phyloP scores from a whole-genome alignment of 192 early-diverging fungal species.

The Podila epicladia region DNA sequence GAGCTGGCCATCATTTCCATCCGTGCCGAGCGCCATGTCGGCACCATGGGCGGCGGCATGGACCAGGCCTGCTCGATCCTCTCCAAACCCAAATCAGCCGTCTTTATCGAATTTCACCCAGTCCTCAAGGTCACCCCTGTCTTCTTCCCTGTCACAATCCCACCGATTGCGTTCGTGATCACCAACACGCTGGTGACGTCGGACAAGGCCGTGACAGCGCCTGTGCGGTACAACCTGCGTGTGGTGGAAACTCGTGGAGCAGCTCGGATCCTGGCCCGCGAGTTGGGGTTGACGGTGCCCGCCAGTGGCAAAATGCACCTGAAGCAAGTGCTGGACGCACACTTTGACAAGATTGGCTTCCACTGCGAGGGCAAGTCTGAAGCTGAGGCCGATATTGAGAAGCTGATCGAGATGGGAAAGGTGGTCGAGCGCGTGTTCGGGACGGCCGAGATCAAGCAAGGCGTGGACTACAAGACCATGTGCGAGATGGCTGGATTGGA shows the following conservation, averaged over 20 bases:
- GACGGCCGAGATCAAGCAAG: slow-evolving; percentile 36
- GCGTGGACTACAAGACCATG: slow-evolving; percentile 31
- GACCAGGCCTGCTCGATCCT: slow-evolving; percentile 93
- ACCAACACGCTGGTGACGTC: slow-evolving; percentile 88
- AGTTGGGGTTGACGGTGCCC: slow-evolving; percentile 52
- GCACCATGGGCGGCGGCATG: slow-evolving; percentile 85
- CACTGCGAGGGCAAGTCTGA: slow-evolving; percentile 45
- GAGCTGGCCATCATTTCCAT: slow-evolving; percentile 81
- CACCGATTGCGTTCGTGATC: slow-evolving; percentile 81
- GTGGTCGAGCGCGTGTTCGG: slow-evolving; percentile 47
- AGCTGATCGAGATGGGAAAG: slow-evolving; percentile 50
- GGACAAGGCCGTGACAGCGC: slow-evolving; percentile 89
- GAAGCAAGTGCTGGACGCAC: slow-evolving; percentile 57
- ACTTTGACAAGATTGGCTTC: slow-evolving; percentile 48
- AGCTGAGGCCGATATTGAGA: slow-evolving; percentile 51
- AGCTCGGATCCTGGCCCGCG: slow-evolving; percentile 68
- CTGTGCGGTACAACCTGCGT: slow-evolving; percentile 91
- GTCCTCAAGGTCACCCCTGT: slow-evolving; percentile 68
- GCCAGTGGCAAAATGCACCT: slow-evolving; percentile 45
- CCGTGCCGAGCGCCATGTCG: slow-evolving; percentile 81
- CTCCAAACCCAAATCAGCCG: slow-evolving; percentile 70
- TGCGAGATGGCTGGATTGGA: slow-evolving; percentile 47
- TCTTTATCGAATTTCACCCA: slow-evolving; percentile 89
- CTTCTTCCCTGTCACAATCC: slow-evolving; percentile 64
- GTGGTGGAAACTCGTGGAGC: slow-evolving; percentile 92